A percentile compares a stretch with the other conserved stretches of the same genome.
These are phyloP conservation scores for Colletotrichum somersetense DNA, from an alignment of 2,329 filamentous ascomycete species.

Conservation along the genomic window DNA sequence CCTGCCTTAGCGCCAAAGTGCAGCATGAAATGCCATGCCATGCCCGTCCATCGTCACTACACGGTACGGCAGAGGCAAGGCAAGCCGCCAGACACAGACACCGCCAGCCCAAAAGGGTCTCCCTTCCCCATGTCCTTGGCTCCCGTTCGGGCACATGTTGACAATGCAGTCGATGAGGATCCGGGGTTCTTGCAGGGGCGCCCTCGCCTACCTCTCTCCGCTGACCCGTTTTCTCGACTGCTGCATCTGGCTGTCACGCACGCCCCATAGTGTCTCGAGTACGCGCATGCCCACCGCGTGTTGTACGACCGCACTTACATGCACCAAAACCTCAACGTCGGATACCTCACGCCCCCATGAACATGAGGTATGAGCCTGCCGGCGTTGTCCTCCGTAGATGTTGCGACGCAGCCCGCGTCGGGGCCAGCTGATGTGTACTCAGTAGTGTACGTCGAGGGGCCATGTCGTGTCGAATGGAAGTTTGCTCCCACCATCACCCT, in stretches of 20 bases:
- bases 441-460: neutral
- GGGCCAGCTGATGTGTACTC: neutral
- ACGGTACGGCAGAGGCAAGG: neutral
- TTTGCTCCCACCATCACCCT: conserved; percentile 6
- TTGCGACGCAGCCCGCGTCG: neutral
- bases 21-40: neutral
- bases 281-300: neutral
- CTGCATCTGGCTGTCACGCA: neutral
- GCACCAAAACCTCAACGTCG: neutral
- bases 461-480: conserved; percentile 6
- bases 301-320: neutral
- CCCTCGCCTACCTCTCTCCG: neutral
- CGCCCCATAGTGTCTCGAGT: neutral
- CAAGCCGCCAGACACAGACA: neutral
- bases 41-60: neutral
- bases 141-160: conserved; percentile 1
- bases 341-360: neutral
- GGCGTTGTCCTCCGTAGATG: neutral
- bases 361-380: neutral
- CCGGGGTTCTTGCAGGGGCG: conserved; percentile 9
- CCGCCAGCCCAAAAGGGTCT: neutral
- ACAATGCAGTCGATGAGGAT: conserved; percentile 16
- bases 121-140: conserved; percentile 14
- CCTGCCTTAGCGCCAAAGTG: neutral
- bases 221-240: neutral